Evolutionary conservation across 1,284 basidiomycete species (phyloP), one percentile per base, ranked within the genome.

Genomic region (Melampsora larici-populina): DNA sequence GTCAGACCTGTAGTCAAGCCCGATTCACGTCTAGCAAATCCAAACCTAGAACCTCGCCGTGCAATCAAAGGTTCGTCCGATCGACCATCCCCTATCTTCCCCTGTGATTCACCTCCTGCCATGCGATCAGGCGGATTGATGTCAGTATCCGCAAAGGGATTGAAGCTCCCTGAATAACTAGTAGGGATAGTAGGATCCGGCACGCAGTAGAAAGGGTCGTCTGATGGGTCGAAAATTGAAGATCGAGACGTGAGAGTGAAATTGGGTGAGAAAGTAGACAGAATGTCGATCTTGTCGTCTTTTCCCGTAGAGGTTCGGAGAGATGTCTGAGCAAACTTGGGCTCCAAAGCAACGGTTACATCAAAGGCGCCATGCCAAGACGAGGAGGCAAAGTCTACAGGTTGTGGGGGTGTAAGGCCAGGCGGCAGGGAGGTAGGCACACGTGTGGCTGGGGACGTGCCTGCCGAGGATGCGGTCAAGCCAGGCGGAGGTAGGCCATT

Each of bases 31-130:
- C 74, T 31, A 29, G 74, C 74, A 49, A 76, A 76, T 69, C 74
- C 74, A 76, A 76, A 76, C 43, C 74, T 51, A 18, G 74, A 76
- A 24, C 74, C 66, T 62, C 74, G 65, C 11, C 74, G 74, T 58
- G 58, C 51, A 58, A 67, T 76, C 55, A 69, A 48, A 24, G 74
- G 65, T 43, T 64, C 55, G 36, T 75, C 64, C 0, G 48, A 24
- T n/a, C 48, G 48, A 1, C 36, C 15, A 65, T 73, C 62, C 24
- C 62, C 51, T 21, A 48, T 1, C 46, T 29, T 64, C 18, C 55
- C 55, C n/a, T 48, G 31, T 7, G 62, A 66, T 21, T 48, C 46
- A 6, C 33, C 26, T 66, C 55, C 72, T 63, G 65, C 40, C 21
- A 29, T 7, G 11, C 26, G 70, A 46, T 40, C 60, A 26, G 64